Evolutionary conservation across 2,329 filamentous ascomycete genomes (phyloP), one percentile per base, ranked within the genome.

Genomic region (Hypoxylon sp.): DNA sequence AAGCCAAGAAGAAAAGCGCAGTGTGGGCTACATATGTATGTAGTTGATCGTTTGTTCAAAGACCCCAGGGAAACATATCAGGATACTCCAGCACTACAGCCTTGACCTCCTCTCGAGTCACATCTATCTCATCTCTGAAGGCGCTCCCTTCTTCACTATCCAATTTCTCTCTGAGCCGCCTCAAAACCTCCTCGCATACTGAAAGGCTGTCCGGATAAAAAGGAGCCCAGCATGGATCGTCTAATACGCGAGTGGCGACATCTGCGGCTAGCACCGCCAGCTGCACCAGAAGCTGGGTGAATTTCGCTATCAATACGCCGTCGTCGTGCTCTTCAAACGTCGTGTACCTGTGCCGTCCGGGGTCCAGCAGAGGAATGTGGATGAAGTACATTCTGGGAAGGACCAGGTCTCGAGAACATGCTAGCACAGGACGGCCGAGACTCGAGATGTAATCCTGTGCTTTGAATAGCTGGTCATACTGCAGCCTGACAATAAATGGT

Each of bases 281-380:
- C 33, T 51, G 4, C 1, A 58, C 13, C 9, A 24, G 44, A 8
- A 33, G 17, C 22, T 33, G 1, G 22, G 52, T 64, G 26, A 24
- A 37, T 17, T 17, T 5, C 22, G 11, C 19, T 19, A 35, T 35
- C 10, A 35, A 13, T 35, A 35, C 10, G 13, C 6, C 14, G 10
- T 29, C 26, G 6, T 44, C 17, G 22, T 14, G 2, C 2, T 10
- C 8, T 22, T 10, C 42, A 26, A 5, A 29, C 13, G 33, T 3
- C 11, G 22, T 29, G 22, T 47, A 60, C 33, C 17, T 19, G 17
- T 48, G 26, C 14, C 50, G 39, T 17, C 42, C 44, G 3, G 50
- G 39, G 42, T 60, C 48, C 11, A 55, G 50, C 10, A 65, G 13
- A 9, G 48, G 42, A 13, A 65, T 29, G 22, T 55, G 14, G 17